phyloP scores from a whole-genome alignment of 768 basidiomycete genomes.

The Hygrophorus russula region DNA sequence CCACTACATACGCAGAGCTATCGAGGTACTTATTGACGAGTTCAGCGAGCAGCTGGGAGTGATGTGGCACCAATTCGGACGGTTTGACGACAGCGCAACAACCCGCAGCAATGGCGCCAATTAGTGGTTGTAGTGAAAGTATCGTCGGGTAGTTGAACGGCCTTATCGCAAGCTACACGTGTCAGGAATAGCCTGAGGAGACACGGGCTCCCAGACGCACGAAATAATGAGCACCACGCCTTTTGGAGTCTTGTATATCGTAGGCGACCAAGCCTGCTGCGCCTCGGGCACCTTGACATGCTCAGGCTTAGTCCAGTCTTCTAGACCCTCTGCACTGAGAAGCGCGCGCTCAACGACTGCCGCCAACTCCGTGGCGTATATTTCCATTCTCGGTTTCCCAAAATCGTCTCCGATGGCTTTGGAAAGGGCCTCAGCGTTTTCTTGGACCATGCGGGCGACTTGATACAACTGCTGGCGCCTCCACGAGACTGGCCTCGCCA shows the following conservation, averaged over 20 bases:
- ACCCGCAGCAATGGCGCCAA: slow-evolving; percentile 68
- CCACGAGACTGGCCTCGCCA: slow-evolving; percentile 43
- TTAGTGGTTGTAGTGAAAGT: slow-evolving; percentile 35
- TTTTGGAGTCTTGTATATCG: slow-evolving; percentile 44
- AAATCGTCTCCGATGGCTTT: slow-evolving; percentile 39
- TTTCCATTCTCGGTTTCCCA: slow-evolving; percentile 35
- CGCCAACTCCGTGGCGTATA: no score
- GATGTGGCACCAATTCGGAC: slow-evolving; percentile 47
- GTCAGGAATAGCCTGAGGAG: neutral
- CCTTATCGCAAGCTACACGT: slow-evolving; percentile 22
- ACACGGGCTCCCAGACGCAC: slow-evolving; percentile 26
- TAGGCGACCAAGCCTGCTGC: slow-evolving; percentile 42
- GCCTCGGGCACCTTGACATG: slow-evolving; percentile 25
- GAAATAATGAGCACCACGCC: slow-evolving; percentile 51
- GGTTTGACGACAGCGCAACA: slow-evolving; percentile 58
- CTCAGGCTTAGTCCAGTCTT: slow-evolving; percentile 38
- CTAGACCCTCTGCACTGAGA: no score
- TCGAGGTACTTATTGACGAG: slow-evolving; percentile 44
- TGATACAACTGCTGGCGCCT: slow-evolving; percentile 55
- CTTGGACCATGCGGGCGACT: slow-evolving; percentile 48
- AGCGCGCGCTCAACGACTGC: no score
- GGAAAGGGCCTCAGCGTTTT: slow-evolving; percentile 44
- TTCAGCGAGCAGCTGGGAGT: slow-evolving; percentile 36
- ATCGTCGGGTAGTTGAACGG: slow-evolving; percentile 58
- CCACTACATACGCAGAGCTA: slow-evolving; percentile 36